Conservation (phyloP, 1,284 basidiomycete genomes). For the Athelia sp. region DNA sequence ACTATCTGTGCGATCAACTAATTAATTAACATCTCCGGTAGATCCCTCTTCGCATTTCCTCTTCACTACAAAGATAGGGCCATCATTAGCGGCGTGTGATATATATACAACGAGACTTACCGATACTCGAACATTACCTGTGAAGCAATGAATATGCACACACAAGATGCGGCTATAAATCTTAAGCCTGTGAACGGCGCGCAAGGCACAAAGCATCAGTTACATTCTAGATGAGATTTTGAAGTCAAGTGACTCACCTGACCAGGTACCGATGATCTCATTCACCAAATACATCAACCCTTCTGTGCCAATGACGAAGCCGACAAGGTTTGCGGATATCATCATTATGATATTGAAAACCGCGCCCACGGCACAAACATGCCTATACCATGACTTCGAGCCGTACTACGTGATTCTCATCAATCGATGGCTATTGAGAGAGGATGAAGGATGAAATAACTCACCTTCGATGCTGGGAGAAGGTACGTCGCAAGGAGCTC, state of each 20-base stretch:
- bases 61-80: constrained; percentile 27
- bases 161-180: constrained; percentile 63
- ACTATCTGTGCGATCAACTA: no score
- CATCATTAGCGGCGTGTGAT: background rate
- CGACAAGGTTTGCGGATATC: constrained; percentile 92
- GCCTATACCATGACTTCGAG: constrained; percentile 75
- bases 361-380: constrained; percentile 80
- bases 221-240: constrained; percentile 3
- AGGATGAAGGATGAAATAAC: constrained; percentile 15
- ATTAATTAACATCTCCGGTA: constrained; percentile 46
- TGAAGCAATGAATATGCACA: constrained; percentile 74
- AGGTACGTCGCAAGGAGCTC: constrained; percentile 67
- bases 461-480: constrained; percentile 62
- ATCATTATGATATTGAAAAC: constrained; percentile 87
- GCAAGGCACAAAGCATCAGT: background rate
- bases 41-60: constrained; percentile 57
- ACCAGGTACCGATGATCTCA: constrained; percentile 60
- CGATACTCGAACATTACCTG: constrained; percentile 97
- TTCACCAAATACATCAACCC: constrained; percentile 71
- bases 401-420: constrained; percentile 51
- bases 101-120: constrained; percentile 20
- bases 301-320: constrained; percentile 90
- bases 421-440: constrained; percentile 2
- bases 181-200: constrained; percentile 42
- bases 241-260: constrained; percentile 56